Conservation (phyloP, 192 early-diverging fungal species). For the Bifiguratus adelaidae region DNA sequence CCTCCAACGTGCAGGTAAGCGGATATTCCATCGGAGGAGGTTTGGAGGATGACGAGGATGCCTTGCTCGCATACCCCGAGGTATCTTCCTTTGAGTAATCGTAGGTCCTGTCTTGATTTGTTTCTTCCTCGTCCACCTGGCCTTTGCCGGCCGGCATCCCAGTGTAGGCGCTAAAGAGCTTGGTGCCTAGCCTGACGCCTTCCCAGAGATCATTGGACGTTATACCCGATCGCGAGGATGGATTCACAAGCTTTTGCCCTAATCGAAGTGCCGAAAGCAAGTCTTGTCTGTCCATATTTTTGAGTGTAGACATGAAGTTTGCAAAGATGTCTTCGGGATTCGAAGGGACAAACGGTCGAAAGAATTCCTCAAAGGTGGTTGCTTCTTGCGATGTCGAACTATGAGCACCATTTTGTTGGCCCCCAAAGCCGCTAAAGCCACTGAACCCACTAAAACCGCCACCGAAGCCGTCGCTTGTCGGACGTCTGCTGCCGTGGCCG, state of each 20-base stretch:
- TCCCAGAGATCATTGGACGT: neutral
- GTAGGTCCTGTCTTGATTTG: neutral
- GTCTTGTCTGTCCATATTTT: neutral
- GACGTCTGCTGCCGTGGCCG: no score
- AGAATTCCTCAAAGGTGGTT: neutral
- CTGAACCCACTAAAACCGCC: neutral
- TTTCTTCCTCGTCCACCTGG: neutral
- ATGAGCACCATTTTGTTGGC: no score
- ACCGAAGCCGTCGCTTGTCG: neutral
- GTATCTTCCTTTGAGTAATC: no score
- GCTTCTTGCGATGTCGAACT: no score
- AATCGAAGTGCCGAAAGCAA: neutral
- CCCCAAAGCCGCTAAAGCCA: neutral
- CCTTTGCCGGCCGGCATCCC: no score
- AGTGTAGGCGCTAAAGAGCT: neutral
- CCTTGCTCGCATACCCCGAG: neutral
- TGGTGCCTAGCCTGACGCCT: neutral
- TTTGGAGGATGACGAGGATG: neutral
- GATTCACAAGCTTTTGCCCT: neutral
- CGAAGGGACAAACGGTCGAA: neutral
- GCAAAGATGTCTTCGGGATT: neutral
- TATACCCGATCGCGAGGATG: neutral
- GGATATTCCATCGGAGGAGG: constrained; percentile 53
- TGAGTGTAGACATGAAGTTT: neutral
- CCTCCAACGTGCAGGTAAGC: constrained; percentile 77